Percentiles rank a stretch among this genome's conserved stretches.
Conservation (phyloP, 495 filamentous ascomycete species). For the Penicillium silybi region DNA sequence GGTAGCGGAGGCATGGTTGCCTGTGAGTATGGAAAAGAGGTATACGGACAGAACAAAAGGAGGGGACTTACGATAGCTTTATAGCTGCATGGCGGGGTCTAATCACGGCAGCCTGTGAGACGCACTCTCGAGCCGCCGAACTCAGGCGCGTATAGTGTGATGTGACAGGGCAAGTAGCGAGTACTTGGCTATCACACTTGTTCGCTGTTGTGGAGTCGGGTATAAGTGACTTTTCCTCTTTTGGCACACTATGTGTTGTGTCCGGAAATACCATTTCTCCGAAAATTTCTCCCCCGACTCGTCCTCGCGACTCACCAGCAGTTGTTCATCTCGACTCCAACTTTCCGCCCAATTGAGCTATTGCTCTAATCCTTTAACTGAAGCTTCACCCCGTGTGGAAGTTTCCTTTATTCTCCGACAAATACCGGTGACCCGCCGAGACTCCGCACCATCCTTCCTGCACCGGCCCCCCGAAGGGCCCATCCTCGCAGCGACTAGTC, state of each 20-base stretch:
- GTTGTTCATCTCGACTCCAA: neutral
- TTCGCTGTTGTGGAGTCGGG: conserved; percentile 1
- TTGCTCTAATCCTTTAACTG: neutral
- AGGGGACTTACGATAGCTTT: conserved; percentile 14
- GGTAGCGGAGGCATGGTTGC: conserved; percentile 67
- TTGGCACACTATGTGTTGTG: neutral
- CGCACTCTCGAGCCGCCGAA: conserved; percentile 18
- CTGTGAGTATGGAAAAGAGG: neutral
- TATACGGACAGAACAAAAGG: neutral
- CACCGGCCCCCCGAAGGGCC: conserved; percentile 17
- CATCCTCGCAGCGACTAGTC: conserved; percentile 17
- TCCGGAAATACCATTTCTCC: conserved; percentile 35
- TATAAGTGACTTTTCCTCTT: neutral
- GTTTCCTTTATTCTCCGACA: neutral
- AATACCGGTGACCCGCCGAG: neutral
- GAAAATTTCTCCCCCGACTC: conserved; percentile 40
- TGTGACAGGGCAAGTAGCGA: conserved; percentile 18
- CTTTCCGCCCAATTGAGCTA: neutral
- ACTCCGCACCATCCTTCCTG: conserved; percentile 5
- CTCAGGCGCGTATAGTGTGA: conserved; percentile 26
- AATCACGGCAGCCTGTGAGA: conserved; percentile 12
- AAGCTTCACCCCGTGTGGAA: neutral
- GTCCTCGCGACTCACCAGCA: conserved; percentile 15
- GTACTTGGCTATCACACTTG: conserved; percentile 10
- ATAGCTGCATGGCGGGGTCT: conserved; percentile 18